Conservation (phyloP, 768 basidiomycete species). For the Phlebiopsis flavidoalba region DNA sequence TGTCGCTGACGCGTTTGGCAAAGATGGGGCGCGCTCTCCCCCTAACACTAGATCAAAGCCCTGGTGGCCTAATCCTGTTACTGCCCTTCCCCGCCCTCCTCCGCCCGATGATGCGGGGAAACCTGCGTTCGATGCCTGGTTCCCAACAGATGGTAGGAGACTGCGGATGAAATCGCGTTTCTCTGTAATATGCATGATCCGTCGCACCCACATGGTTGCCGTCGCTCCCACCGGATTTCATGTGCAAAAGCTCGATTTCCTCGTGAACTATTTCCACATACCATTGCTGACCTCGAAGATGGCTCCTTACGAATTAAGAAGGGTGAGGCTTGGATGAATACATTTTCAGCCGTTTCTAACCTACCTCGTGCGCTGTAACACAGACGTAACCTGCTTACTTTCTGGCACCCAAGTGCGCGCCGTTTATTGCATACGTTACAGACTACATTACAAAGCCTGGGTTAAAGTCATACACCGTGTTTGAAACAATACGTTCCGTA, state of each 20-base stretch:
- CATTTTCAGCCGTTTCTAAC: conserved; percentile 22
- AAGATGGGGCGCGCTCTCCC: neutral
- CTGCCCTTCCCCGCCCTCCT: neutral
- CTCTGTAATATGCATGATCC: conserved; percentile 2
- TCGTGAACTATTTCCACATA: too few species aligned
- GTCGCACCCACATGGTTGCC: too few species aligned
- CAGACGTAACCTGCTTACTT: conserved; percentile 33
- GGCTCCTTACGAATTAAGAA: conserved; percentile 27
- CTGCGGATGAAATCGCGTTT: neutral
- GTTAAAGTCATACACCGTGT: conserved; percentile 35
- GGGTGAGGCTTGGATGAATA: conserved; percentile 34
- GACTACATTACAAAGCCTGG: conserved; percentile 40
- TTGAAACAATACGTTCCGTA: conserved; percentile 25
- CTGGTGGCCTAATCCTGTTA: neutral
- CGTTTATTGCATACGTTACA: conserved; percentile 32
- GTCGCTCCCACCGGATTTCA: too few species aligned
- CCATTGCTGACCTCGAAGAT: conserved; percentile 22
- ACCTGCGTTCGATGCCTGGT: too few species aligned
- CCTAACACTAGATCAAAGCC: too few species aligned
- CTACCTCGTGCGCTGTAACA: conserved; percentile 33
- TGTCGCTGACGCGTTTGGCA: neutral
- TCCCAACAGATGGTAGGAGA: neutral
- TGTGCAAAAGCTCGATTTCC: too few species aligned
- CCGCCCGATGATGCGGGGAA: too few species aligned
- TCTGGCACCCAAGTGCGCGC: conserved; percentile 38